Conservation (phyloP, 2,329 filamentous ascomycete genomes). For the Colletotrichum sp. region DNA sequence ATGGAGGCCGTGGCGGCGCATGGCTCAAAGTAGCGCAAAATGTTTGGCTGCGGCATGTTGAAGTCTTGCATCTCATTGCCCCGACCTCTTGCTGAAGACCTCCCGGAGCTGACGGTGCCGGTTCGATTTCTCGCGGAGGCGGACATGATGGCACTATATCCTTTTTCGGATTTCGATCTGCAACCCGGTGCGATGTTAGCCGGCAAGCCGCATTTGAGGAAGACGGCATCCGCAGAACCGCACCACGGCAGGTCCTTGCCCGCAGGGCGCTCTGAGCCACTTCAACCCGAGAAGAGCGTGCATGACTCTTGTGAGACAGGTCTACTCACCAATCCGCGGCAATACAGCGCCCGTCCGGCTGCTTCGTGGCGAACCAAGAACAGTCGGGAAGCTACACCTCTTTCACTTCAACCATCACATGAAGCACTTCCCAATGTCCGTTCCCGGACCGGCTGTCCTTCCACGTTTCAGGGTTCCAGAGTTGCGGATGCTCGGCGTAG, state of each 20-base stretch:
- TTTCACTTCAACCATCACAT: slow-evolving; percentile 41
- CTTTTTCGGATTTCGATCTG: slow-evolving; percentile 26
- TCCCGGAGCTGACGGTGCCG: slow-evolving; percentile 61
- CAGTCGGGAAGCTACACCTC: slow-evolving; percentile 34
- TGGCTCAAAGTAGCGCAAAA: slow-evolving; percentile 73
- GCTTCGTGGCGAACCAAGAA: slow-evolving; percentile 24
- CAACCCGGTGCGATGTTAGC: slow-evolving; percentile 27
- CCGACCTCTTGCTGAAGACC: slow-evolving; percentile 52
- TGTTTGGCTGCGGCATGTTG: slow-evolving; percentile 53
- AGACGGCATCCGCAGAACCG: slow-evolving; percentile 24
- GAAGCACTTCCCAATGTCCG: slow-evolving; percentile 34
- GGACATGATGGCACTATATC: slow-evolving; percentile 60
- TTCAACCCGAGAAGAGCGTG: slow-evolving; percentile 21
- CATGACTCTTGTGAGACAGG: slow-evolving; percentile 37
- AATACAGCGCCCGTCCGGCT: slow-evolving; percentile 18
- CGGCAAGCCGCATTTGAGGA: slow-evolving; percentile 25
- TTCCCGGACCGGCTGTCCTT: slow-evolving; percentile 30
- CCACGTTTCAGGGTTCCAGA: slow-evolving; percentile 23
- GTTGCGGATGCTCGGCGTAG: slow-evolving; percentile 8
- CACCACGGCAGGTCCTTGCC: slow-evolving; percentile 22
- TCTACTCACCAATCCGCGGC: slow-evolving; percentile 44
- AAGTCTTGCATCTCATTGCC: slow-evolving; percentile 55
- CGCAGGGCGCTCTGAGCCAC: slow-evolving; percentile 14
- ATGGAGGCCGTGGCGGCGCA: slow-evolving; percentile 90
- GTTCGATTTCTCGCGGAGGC: slow-evolving; percentile 63